Evolutionary conservation across 805 yeast species (phyloP).

Genomic region (Cyberlindnera americana): DNA sequence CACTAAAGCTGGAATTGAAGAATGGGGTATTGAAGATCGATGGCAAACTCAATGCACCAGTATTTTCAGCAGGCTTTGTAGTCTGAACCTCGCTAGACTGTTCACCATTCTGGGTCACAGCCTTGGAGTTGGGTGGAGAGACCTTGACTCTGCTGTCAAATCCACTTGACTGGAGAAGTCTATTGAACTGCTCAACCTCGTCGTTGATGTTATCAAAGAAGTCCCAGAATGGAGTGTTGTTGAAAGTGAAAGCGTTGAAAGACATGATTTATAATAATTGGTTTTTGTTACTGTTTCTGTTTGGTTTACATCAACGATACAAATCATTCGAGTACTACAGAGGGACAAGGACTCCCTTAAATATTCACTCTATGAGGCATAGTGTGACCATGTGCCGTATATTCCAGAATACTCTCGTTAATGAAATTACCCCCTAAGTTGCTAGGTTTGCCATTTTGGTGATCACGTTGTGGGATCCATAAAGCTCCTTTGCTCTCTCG

Average conservation of each 20-base stretch:
- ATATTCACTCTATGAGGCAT: background rate
- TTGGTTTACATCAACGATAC: too few species aligned
- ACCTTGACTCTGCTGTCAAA: constrained; percentile 23
- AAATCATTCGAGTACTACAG: background rate
- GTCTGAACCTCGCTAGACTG: constrained; percentile 1
- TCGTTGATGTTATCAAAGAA: constrained; percentile 41
- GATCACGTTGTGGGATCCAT: background rate
- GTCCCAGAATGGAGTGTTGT: constrained; percentile 39
- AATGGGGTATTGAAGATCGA: constrained; percentile 28
- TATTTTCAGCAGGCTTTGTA: constrained; percentile 2
- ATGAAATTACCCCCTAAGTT: too few species aligned
- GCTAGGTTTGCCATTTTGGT: background rate
- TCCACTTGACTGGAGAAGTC: constrained; percentile 30
- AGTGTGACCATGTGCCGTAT: background rate
- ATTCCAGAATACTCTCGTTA: too few species aligned
- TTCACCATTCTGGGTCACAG: constrained; percentile 6
- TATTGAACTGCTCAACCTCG: constrained; percentile 39
- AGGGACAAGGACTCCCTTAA: background rate
- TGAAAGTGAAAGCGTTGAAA: constrained; percentile 16
- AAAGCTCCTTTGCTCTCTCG: background rate
- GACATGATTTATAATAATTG: constrained; percentile 24
- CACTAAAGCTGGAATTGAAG: constrained; percentile 19
- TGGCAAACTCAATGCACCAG: constrained; percentile 18
- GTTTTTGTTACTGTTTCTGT: background rate
- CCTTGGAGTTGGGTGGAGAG: constrained; percentile 17